These are phyloP conservation scores for Malus hybrid DNA, from an alignment of 331 rosid genomes.

Conservation along the genomic window DNA sequence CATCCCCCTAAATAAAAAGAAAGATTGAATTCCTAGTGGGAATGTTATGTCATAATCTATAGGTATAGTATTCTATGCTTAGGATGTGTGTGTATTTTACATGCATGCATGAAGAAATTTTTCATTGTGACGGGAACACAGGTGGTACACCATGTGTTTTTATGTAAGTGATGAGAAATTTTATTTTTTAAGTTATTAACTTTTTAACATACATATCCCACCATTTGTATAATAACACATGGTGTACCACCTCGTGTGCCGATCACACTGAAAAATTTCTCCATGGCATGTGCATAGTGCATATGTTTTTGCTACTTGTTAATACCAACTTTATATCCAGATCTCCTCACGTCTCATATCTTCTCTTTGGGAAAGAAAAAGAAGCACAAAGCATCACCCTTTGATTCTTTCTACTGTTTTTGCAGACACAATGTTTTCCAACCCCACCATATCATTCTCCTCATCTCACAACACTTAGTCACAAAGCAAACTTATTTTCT, in stretches of 20 bases:
- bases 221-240: too few species aligned
- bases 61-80: too few species aligned
- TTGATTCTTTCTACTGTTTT: constrained; percentile 22
- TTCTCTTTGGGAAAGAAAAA: constrained; percentile 27
- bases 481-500: constrained; percentile 51
- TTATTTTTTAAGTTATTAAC: too few species aligned
- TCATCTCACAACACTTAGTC: constrained; percentile 21
- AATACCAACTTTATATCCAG: constrained; percentile 23
- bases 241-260: too few species aligned
- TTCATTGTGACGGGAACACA: too few species aligned
- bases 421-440: constrained; percentile 24
- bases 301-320: constrained; percentile 19
- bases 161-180: too few species aligned
- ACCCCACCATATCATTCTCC: constrained; percentile 16
- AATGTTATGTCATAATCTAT: too few species aligned
- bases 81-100: too few species aligned
- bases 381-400: constrained; percentile 24
- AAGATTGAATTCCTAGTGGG: background rate
- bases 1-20: background rate
- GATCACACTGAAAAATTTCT: too few species aligned
- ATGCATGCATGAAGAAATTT: too few species aligned
- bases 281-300: constrained; percentile 22
- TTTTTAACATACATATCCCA: too few species aligned
- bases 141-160: too few species aligned
- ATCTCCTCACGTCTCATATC: background rate